A percentile compares a stretch with the other conserved stretches of the same genome.
Evolutionary conservation across 495 filamentous ascomycete genomes (phyloP).

Genomic region (Lichina pygmaea): DNA sequence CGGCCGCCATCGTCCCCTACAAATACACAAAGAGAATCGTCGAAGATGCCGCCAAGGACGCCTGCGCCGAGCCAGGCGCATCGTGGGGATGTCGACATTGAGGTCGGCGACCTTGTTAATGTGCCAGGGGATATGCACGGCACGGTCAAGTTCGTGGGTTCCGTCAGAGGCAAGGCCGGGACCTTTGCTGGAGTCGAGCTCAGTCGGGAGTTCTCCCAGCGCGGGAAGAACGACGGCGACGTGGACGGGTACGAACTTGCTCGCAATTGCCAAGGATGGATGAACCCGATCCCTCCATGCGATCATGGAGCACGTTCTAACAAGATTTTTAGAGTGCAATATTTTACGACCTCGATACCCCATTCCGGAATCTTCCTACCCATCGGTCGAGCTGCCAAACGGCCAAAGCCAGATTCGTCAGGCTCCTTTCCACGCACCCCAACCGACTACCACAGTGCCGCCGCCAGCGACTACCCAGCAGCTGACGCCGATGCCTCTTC

Average conservation of each 20-base stretch:
- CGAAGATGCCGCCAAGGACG: slow-evolving; percentile 8
- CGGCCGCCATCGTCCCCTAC: too few relatives aligned
- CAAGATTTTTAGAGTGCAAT: slow-evolving; percentile 27
- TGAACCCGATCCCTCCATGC: neutral
- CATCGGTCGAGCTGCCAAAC: slow-evolving; percentile 54
- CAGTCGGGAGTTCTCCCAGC: slow-evolving; percentile 44
- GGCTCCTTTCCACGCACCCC: slow-evolving; percentile 39
- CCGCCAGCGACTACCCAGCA: neutral
- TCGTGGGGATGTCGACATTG: slow-evolving; percentile 25
- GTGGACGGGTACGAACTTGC: slow-evolving; percentile 55
- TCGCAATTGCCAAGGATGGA: neutral
- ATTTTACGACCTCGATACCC: slow-evolving; percentile 54
- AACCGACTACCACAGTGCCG: slow-evolving; percentile 29
- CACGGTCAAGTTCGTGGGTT: slow-evolving; percentile 66
- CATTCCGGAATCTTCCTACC: slow-evolving; percentile 90
- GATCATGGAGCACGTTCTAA: neutral
- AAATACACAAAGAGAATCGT: neutral
- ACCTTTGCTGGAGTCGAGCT: slow-evolving; percentile 90
- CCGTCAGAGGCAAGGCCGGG: slow-evolving; percentile 70
- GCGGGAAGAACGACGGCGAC: slow-evolving; percentile 90
- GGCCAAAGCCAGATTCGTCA: slow-evolving; percentile 26
- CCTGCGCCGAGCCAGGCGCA: neutral
- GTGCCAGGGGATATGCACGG: slow-evolving; percentile 90
- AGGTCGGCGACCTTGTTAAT: slow-evolving; percentile 74
- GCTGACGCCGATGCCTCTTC: neutral